Evolutionary conservation across 2,329 filamentous ascomycete genomes (phyloP).

Genomic region (Corinectria fuckeliana): DNA sequence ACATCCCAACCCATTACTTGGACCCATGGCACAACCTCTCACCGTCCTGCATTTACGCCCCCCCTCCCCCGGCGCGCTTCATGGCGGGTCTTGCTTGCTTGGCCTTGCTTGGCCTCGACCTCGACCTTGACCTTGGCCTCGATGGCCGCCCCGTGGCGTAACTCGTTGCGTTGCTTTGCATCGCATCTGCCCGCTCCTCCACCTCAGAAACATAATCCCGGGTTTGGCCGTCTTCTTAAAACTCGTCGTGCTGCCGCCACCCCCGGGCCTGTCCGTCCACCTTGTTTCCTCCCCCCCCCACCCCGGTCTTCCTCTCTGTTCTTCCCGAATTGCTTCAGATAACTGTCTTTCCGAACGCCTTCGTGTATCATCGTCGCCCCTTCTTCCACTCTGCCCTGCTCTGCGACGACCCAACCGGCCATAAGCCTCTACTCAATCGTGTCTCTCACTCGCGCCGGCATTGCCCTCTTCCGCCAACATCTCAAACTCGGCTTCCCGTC

Average conservation of each 20-base stretch:
- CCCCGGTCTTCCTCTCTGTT: background rate
- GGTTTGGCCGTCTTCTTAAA: conserved; percentile 25
- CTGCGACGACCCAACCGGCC: conserved; percentile 21
- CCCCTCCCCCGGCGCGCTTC: background rate
- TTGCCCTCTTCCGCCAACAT: conserved; percentile 5
- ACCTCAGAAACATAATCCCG: background rate
- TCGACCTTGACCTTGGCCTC: background rate
- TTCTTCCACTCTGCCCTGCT: conserved; percentile 16
- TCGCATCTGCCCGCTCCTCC: background rate
- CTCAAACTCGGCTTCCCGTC: background rate
- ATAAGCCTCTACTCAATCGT: background rate
- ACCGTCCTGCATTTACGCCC: conserved; percentile 4
- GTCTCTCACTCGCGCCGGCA: background rate
- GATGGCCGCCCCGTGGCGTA: background rate
- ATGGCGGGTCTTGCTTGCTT: background rate
- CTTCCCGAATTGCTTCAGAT: conserved; percentile 13
- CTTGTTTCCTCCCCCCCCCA: background rate
- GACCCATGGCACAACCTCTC: background rate
- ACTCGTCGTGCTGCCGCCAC: conserved; percentile 36
- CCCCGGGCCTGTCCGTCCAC: background rate
- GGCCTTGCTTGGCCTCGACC: background rate
- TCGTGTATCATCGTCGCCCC: conserved; percentile 27
- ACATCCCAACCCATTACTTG: background rate
- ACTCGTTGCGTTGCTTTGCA: background rate
- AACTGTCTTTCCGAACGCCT: conserved; percentile 30